phyloP scores from a whole-genome alignment of 139 green algal genomes.

The Coccomyxa sp. region DNA sequence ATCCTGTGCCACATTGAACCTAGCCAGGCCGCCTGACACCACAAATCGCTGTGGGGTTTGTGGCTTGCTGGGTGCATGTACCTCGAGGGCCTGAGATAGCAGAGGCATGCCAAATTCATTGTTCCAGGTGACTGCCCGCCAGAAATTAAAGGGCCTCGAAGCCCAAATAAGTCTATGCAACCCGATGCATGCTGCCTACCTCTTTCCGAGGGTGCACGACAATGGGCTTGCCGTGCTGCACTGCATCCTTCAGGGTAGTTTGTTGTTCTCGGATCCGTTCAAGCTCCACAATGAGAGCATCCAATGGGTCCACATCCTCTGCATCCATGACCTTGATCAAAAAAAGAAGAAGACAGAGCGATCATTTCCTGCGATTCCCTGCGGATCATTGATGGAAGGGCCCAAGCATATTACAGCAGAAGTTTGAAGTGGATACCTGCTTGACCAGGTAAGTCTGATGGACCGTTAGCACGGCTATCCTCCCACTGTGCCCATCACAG shows the following conservation, averaged over 20 bases:
- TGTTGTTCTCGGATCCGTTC: slow-evolving; percentile 18
- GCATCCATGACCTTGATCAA: not conserved
- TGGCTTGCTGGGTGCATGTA: not conserved
- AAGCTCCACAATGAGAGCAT: slow-evolving; percentile 20
- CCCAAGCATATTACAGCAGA: too few relatives aligned
- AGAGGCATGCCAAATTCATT: not conserved
- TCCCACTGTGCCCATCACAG: not conserved
- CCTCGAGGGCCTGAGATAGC: not conserved
- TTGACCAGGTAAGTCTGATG: not conserved
- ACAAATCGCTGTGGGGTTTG: not conserved
- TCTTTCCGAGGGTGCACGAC: slow-evolving; percentile 14
- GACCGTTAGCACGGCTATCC: not conserved
- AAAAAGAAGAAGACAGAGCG: too few relatives aligned
- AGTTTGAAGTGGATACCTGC: too few relatives aligned
- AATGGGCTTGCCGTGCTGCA: slow-evolving; percentile 8
- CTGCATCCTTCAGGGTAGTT: slow-evolving; percentile 10
- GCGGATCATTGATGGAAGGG: too few relatives aligned
- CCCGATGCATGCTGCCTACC: not conserved
- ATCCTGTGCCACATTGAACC: slow-evolving; percentile 14
- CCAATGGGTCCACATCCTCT: slow-evolving; percentile 7
- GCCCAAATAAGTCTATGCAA: not conserved
- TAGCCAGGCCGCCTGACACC: slow-evolving; percentile 7
- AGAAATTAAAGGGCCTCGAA: not conserved
- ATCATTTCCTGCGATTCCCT: too few relatives aligned
- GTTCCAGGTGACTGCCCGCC: not conserved